Conservation (phyloP, 2,329 filamentous ascomycete species). For the Emergomyces pasteurianus region DNA sequence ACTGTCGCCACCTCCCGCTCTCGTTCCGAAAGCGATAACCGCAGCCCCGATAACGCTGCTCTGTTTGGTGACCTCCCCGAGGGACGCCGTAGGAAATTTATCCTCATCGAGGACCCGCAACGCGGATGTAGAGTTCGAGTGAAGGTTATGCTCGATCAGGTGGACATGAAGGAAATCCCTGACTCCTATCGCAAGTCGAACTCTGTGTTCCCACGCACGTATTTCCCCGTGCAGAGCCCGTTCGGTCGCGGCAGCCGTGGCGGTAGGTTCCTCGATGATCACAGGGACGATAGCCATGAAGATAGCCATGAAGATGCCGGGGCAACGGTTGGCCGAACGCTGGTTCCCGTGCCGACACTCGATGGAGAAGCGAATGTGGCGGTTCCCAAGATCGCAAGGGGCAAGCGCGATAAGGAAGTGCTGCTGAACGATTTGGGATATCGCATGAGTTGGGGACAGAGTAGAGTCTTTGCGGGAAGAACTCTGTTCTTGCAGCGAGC, state of each 20-base stretch:
- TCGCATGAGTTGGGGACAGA: constrained; percentile 94
- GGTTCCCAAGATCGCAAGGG: constrained; percentile 61
- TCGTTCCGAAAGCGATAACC: constrained; percentile 14
- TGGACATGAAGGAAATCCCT: constrained; percentile 90
- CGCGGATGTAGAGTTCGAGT: constrained; percentile 73
- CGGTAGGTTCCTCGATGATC: constrained; percentile 61
- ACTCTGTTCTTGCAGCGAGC: constrained; percentile 84
- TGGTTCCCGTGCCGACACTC: constrained; percentile 48
- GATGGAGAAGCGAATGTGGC: constrained; percentile 67
- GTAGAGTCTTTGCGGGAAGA: constrained; percentile 74
- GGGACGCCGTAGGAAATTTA: constrained; percentile 89
- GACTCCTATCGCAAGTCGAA: constrained; percentile 87
- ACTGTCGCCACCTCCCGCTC: constrained; percentile 24
- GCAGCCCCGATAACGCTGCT: constrained; percentile 30
- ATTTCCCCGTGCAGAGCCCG: constrained; percentile 76
- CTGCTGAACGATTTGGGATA: constrained; percentile 86
- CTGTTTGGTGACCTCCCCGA: constrained; percentile 84
- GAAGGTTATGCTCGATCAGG: constrained; percentile 81
- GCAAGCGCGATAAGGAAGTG: constrained; percentile 67
- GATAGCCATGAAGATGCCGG: constrained; percentile 17
- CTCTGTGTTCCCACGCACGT: constrained; percentile 81
- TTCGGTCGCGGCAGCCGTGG: constrained; percentile 59
- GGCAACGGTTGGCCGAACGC: constrained; percentile 30
- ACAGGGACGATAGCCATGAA: constrained; percentile 49
- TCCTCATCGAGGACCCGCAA: constrained; percentile 81